Evolutionary conservation across 208 protist species (phyloP).

Genomic region (Crithidia fasciculata): DNA sequence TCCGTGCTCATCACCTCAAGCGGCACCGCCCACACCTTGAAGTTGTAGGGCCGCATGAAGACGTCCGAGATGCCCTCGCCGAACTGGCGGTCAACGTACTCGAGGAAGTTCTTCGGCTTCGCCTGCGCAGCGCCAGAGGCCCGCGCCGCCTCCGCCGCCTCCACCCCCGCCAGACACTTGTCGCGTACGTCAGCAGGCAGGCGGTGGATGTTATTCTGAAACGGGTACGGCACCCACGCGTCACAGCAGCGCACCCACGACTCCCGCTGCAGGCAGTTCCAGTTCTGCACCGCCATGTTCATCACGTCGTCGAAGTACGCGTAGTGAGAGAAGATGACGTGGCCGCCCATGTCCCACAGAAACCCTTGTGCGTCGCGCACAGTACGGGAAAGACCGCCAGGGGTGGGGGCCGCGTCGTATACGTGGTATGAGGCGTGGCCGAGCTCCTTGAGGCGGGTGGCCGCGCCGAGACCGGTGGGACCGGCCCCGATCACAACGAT

Average conservation of each 20-base stretch:
- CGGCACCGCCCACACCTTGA: slow-evolving; percentile 85
- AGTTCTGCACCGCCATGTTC: slow-evolving; percentile 49
- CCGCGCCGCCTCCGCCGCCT: slow-evolving; percentile 31
- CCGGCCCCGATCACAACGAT: slow-evolving; percentile 76
- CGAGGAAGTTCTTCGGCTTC: slow-evolving; percentile 46
- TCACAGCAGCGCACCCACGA: slow-evolving; percentile 58
- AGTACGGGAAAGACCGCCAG: slow-evolving; percentile 69
- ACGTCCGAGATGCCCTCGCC: slow-evolving; percentile 61
- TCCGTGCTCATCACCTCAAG: slow-evolving; percentile 60
- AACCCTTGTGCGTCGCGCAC: slow-evolving; percentile 62
- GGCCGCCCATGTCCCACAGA: slow-evolving; percentile 79
- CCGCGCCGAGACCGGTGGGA: slow-evolving; percentile 70
- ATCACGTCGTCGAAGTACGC: slow-evolving; percentile 85
- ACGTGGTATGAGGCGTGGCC: slow-evolving; percentile 56
- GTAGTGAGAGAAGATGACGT: slow-evolving; percentile 89
- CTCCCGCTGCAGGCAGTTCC: slow-evolving; percentile 65
- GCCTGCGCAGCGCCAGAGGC: neutral
- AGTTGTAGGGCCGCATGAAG: slow-evolving; percentile 87
- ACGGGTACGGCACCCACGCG: slow-evolving; percentile 75
- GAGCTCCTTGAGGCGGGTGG: slow-evolving; percentile 64
- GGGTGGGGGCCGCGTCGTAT: slow-evolving; percentile 42
- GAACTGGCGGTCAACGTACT: slow-evolving; percentile 66
- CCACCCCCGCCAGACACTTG: slow-evolving; percentile 52
- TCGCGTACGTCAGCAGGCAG: slow-evolving; percentile 54
- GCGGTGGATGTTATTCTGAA: slow-evolving; percentile 83